Evolutionary conservation across 257 asterid species (phyloP).

Genomic region (Solanum chaucha): DNA sequence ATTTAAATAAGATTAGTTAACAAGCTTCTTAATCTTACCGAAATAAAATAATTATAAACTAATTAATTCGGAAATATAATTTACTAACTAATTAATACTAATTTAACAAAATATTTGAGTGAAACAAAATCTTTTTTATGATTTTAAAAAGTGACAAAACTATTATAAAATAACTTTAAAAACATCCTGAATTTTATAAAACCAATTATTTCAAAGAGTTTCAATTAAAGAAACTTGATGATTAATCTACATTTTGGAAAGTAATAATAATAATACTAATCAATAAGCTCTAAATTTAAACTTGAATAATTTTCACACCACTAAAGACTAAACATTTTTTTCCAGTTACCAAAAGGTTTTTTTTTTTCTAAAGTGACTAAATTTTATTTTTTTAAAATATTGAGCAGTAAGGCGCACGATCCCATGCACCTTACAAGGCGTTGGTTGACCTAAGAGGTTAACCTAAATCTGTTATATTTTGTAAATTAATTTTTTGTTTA

Average conservation of each 20-base stretch:
- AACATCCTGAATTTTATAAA: background rate
- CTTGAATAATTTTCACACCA: background rate
- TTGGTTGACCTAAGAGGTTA: background rate
- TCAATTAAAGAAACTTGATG: background rate
- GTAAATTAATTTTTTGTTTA: background rate
- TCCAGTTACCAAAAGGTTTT: background rate
- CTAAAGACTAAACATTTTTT: too few relatives aligned
- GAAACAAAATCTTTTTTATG: too few relatives aligned
- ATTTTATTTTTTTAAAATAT: too few relatives aligned
- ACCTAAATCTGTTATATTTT: background rate
- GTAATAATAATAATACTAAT: too few relatives aligned
- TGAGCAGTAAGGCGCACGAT: fast-evolving
- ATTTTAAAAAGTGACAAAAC: background rate
- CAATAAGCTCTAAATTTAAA: background rate
- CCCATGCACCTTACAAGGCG: background rate
- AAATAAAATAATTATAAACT: too few relatives aligned
- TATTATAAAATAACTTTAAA: background rate
- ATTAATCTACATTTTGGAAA: too few relatives aligned
- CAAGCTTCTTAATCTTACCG: too few relatives aligned
- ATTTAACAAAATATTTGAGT: too few relatives aligned
- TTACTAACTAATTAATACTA: too few relatives aligned
- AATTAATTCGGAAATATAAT: too few relatives aligned
- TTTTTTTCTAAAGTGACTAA: background rate
- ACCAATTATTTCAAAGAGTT: background rate
- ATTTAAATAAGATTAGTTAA: too few relatives aligned